Percentiles rank a stretch among this genome's conserved stretches.
phyloP scores from a whole-genome alignment of 371 early-diverging fungal genomes.

The Lichtheimia corymbifera region DNA sequence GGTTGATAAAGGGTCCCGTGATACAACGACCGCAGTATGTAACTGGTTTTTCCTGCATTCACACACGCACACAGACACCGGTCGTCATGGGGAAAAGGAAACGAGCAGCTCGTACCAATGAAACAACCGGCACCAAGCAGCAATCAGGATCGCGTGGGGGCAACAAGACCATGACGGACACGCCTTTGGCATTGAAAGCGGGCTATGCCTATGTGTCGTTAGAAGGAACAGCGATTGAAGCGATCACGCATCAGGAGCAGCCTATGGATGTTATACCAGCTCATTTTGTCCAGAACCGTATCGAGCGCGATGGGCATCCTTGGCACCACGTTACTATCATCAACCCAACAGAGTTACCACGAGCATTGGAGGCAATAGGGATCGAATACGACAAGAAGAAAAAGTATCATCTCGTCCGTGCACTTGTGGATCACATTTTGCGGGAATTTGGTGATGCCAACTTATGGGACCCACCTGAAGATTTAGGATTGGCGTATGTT shows the following conservation, averaged over 20 bases:
- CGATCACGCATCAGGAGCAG: neutral
- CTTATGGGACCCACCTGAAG: constrained; percentile 13
- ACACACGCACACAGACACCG: too few species aligned
- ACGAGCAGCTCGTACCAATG: too few species aligned
- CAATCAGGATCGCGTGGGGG: too few species aligned
- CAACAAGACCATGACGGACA: too few species aligned
- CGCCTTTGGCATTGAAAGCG: too few species aligned
- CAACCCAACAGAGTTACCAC: constrained; percentile 10
- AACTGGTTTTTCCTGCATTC: too few species aligned
- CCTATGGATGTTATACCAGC: neutral
- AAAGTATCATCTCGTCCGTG: neutral
- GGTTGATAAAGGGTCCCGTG: too few species aligned
- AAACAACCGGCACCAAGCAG: too few species aligned
- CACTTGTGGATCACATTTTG: constrained; percentile 9
- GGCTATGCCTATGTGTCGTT: constrained; percentile 8
- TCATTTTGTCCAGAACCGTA: constrained; percentile 3
- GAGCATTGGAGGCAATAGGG: constrained; percentile 1
- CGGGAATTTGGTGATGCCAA: constrained; percentile 5
- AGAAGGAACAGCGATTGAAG: constrained; percentile 12
- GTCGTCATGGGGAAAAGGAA: too few species aligned
- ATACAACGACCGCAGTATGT: too few species aligned
- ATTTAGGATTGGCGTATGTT: constrained; percentile 17
- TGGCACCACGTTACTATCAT: constrained; percentile 14
- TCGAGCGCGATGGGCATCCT: constrained; percentile 11
- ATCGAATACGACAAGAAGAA: neutral